Evolutionary conservation across 2,329 filamentous ascomycete species (phyloP).

Genomic region (Aspergillus tanneri): DNA sequence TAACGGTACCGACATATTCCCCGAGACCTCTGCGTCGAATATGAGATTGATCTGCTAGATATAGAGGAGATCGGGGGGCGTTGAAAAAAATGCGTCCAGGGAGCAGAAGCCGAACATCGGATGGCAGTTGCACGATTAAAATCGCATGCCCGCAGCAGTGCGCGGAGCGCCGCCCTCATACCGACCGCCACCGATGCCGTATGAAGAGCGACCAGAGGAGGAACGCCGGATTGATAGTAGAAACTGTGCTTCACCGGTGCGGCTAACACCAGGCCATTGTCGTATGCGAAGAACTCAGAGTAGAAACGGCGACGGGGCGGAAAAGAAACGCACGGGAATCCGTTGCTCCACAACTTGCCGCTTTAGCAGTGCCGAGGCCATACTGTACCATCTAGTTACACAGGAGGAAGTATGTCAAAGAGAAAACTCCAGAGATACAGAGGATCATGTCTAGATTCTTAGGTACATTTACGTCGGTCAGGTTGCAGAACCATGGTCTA

Average conservation of each 20-base stretch:
- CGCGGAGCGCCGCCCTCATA: conserved; percentile 36
- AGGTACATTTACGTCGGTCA: no score
- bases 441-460: no score
- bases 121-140: conserved; percentile 30
- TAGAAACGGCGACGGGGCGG: background rate
- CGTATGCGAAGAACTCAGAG: background rate
- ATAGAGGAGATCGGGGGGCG: background rate
- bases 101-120: conserved; percentile 24
- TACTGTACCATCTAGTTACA: no score
- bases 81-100: conserved; percentile 10
- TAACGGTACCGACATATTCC: conserved; percentile 1
- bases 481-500: no score
- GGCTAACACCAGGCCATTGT: conserved; percentile 2
- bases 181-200: conserved; percentile 25
- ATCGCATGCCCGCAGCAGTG: conserved; percentile 33
- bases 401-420: no score
- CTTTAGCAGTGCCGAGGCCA: conserved; percentile 6
- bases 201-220: conserved; percentile 14
- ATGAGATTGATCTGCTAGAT: background rate
- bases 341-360: conserved; percentile 7
- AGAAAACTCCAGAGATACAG: no score
- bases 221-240: background rate
- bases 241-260: no score
- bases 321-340: background rate
- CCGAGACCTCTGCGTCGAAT: background rate